A percentile compares a stretch with the other conserved stretches of the same genome.
These are phyloP conservation scores for Exsudoporus frostii DNA, from an alignment of 768 basidiomycete species.

Conservation along the genomic window DNA sequence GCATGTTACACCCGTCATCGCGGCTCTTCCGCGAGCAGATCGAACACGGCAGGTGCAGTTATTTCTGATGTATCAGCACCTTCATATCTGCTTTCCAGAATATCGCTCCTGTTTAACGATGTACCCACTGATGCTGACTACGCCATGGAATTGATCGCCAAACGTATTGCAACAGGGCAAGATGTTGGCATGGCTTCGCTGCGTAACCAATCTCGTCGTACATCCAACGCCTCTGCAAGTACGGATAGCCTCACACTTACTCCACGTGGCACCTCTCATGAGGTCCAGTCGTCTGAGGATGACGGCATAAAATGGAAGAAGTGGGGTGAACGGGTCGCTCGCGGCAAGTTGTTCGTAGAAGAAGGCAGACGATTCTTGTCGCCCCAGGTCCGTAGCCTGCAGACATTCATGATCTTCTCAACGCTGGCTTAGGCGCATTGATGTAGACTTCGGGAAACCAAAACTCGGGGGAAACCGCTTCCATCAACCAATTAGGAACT, in stretches of 20 bases:
- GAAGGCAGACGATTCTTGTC: slow-evolving; percentile 41
- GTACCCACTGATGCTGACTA: slow-evolving; percentile 68
- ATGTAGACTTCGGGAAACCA: slow-evolving; percentile 8
- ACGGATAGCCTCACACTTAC: not conserved
- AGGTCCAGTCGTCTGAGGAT: slow-evolving; percentile 3
- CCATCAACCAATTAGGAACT: not conserved
- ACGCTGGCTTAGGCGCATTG: not conserved
- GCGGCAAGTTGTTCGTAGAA: slow-evolving; percentile 42
- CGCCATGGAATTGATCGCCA: slow-evolving; percentile 66
- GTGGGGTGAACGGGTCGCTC: slow-evolving; percentile 47
- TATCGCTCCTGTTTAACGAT: slow-evolving; percentile 46
- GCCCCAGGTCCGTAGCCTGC: slow-evolving; percentile 31
- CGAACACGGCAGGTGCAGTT: slow-evolving; percentile 40
- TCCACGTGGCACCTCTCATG: not conserved
- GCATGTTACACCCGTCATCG: slow-evolving; percentile 59
- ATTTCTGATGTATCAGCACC: not conserved
- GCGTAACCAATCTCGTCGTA: slow-evolving; percentile 17
- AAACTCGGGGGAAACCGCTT: not conserved
- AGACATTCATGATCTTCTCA: slow-evolving; percentile 8
- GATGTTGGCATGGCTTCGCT: slow-evolving; percentile 37
- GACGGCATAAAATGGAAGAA: slow-evolving; percentile 52
- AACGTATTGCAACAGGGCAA: slow-evolving; percentile 54
- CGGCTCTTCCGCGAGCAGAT: slow-evolving; percentile 45
- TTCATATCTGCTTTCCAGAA: slow-evolving; percentile 29
- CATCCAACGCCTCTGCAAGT: slow-evolving; percentile 13